Conservation (phyloP, 257 asterid genomes). For the Ilex asprella region DNA sequence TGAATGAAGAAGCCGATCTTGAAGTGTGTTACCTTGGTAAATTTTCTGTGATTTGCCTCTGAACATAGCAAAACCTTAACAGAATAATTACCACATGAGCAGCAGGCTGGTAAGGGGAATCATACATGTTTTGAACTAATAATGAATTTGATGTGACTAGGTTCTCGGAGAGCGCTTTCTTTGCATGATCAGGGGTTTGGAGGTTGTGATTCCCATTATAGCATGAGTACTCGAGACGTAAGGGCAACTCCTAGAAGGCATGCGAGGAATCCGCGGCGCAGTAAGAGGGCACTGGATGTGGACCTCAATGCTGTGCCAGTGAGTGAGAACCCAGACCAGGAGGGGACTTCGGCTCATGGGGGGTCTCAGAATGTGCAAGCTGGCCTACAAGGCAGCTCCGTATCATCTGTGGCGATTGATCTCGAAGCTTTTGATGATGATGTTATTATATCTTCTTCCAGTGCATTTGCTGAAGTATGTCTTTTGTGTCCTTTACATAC, state of each 20-base stretch:
- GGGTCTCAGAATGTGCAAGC: conserved; percentile 12
- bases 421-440: conserved; percentile 43
- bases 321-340: conserved; percentile 20
- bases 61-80: no score
- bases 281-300: conserved; percentile 21
- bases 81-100: no score
- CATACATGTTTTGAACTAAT: no score
- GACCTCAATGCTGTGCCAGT: conserved; percentile 33
- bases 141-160: no score
- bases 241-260: conserved; percentile 15
- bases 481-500: no score
- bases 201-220: background rate
- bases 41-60: no score
- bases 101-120: no score
- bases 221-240: conserved; percentile 25
- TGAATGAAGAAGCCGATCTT: no score
- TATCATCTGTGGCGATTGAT: conserved; percentile 29
- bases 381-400: conserved; percentile 7
- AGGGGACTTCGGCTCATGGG: conserved; percentile 26
- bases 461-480: conserved; percentile 36
- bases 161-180: no score
- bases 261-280: conserved; percentile 20
- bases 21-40: no score
- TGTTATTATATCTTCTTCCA: conserved; percentile 36
- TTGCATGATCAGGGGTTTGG: no score